Conservation (phyloP, 257 asterid genomes). For the Jacaranda copaia region DNA sequence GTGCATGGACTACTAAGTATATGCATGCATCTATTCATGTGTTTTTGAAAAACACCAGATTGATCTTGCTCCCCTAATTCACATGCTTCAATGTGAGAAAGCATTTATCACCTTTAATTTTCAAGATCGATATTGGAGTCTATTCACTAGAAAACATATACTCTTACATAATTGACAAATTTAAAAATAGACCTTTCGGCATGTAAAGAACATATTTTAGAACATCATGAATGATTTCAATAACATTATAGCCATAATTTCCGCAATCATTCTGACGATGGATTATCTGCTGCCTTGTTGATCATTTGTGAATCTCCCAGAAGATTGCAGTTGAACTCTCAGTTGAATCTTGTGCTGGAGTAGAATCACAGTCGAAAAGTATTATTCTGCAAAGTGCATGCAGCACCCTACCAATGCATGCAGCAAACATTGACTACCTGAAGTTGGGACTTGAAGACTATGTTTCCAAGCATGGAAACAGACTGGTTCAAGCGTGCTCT, state of each 20-base stretch:
- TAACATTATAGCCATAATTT: conserved; percentile 24
- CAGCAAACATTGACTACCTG: conserved; percentile 59
- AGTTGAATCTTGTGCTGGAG: conserved; percentile 50
- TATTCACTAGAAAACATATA: not conserved
- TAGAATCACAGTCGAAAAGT: conserved; percentile 47
- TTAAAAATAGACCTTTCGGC: conserved; percentile 18
- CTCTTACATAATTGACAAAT: not conserved
- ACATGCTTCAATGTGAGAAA: conserved; percentile 24
- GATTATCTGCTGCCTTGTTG: conserved; percentile 38
- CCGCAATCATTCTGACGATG: conserved; percentile 26
- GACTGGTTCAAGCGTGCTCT: conserved; percentile 53
- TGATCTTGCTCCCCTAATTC: conserved; percentile 23
- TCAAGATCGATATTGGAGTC: conserved; percentile 7
- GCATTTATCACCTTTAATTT: conserved; percentile 2
- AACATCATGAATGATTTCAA: conserved; percentile 23
- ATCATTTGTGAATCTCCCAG: conserved; percentile 51
- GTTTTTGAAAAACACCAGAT: conserved; percentile 23
- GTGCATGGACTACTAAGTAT: conserved; percentile 6
- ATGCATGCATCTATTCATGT: not conserved
- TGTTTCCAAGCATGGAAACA: conserved; percentile 70
- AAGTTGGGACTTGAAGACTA: conserved; percentile 75
- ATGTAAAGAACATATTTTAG: not conserved
- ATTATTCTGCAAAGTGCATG: conserved; percentile 54
- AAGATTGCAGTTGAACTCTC: conserved; percentile 76
- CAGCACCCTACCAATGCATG: conserved; percentile 44